These are phyloP conservation scores for Colletotrichum sp. DNA, from an alignment of 2,329 filamentous ascomycete genomes.

Conservation along the genomic window DNA sequence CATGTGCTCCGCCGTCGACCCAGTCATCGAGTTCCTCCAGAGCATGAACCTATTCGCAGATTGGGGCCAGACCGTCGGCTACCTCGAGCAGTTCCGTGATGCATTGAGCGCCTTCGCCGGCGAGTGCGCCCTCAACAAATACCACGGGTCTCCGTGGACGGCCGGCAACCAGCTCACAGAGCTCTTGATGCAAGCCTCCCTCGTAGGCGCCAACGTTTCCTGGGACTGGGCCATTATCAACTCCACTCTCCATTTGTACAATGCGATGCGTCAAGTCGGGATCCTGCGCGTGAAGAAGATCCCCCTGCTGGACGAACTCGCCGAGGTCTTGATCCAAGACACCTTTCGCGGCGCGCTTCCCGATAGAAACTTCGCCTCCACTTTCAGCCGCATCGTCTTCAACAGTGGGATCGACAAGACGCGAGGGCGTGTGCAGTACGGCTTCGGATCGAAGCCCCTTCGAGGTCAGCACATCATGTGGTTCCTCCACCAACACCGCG, in stretches of 20 bases:
- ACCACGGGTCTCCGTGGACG: background rate
- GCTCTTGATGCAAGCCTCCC: background rate
- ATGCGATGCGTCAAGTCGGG: background rate
- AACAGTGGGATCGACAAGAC: background rate
- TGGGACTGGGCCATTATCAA: background rate
- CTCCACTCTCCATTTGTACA: background rate
- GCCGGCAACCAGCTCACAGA: background rate
- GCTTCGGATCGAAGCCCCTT: background rate
- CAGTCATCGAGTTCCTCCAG: background rate
- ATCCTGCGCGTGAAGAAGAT: background rate
- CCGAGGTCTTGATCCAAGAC: background rate
- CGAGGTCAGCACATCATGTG: background rate
- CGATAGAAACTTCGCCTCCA: background rate
- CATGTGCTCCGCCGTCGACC: background rate
- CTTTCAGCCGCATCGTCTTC: background rate
- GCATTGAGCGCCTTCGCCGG: background rate
- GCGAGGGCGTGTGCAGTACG: background rate
- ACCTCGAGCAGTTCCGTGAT: background rate
- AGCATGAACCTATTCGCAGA: background rate
- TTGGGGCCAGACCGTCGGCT: background rate
- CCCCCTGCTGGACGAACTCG: background rate
- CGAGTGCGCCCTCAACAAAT: background rate
- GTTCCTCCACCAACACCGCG: background rate
- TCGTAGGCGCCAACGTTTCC: background rate
- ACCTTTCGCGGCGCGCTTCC: background rate